Percentiles rank a stretch among this genome's conserved stretches.
phyloP scores from a whole-genome alignment of 768 basidiomycete genomes.

The Rhodotorula graminis region DNA sequence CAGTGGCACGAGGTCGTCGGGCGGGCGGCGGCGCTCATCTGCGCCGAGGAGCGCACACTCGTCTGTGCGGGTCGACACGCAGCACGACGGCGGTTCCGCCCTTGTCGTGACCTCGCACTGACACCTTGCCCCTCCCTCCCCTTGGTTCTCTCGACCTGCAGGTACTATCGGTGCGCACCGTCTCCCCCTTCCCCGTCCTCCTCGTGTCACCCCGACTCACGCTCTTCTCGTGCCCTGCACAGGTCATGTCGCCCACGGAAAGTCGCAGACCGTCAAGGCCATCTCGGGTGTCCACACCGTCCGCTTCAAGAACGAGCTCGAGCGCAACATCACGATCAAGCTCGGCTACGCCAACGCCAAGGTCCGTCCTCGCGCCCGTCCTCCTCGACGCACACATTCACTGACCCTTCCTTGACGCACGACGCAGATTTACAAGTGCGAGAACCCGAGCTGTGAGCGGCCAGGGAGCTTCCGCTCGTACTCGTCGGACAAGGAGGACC shows the following conservation, averaged over 20 bases:
- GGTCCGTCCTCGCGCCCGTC: background rate
- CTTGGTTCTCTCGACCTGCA: conserved; percentile 43
- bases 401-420: background rate
- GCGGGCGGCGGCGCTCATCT: no score
- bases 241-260: conserved; percentile 14
- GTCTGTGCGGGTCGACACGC: no score
- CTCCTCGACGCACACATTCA: background rate
- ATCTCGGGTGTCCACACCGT: conserved; percentile 98
- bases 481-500: conserved; percentile 86
- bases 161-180: conserved; percentile 71
- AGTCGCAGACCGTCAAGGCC: conserved; percentile 91
- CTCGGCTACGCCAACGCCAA: conserved; percentile 99
- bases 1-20: no score
- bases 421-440: conserved; percentile 84
- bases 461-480: conserved; percentile 93
- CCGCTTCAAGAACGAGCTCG: conserved; percentile 97
- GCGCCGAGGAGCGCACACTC: no score
- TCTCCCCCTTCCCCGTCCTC: no score
- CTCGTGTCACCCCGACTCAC: background rate
- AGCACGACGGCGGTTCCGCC: no score
- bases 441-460: conserved; percentile 84
- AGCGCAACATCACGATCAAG: conserved; percentile 98
- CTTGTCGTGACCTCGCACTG: no score
- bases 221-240: background rate
- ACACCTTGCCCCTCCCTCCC: no score